phyloP scores from a whole-genome alignment of 1,284 basidiomycete genomes.

The Phaffia rhodozyma region DNA sequence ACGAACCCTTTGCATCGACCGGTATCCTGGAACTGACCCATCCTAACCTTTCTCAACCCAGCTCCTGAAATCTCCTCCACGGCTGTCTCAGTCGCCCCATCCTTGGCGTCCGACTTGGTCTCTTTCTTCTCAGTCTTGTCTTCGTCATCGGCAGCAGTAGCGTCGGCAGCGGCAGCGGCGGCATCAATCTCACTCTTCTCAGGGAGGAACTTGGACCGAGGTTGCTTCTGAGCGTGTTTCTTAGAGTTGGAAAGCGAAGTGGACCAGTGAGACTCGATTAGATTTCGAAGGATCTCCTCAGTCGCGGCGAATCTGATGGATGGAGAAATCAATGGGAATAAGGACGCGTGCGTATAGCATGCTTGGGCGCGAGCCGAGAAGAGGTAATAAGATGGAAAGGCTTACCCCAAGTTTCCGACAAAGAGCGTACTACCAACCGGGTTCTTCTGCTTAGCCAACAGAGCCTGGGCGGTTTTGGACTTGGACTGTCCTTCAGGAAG shows the following conservation, averaged over 20 bases:
- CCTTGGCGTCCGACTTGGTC: constrained; percentile 25
- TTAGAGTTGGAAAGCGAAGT: constrained; percentile 7
- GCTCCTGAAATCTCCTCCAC: constrained; percentile 20
- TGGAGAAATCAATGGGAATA: background rate
- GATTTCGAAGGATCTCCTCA: constrained; percentile 51
- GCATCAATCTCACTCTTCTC: constrained; percentile 6
- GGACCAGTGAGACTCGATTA: constrained; percentile 28
- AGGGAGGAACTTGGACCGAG: constrained; percentile 9
- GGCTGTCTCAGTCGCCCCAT: constrained; percentile 23
- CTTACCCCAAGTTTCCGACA: constrained; percentile 63
- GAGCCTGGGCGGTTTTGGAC: constrained; percentile 69
- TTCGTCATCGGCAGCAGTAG: background rate
- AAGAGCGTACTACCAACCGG: constrained; percentile 72
- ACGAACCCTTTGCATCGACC: constrained; percentile 87
- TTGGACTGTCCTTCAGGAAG: constrained; percentile 32
- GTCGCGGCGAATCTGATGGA: constrained; percentile 54
- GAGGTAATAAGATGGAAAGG: background rate
- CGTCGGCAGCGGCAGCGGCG: background rate
- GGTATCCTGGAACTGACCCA: constrained; percentile 92
- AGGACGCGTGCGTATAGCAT: background rate
- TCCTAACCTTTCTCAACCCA: constrained; percentile 77
- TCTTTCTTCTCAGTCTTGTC: constrained; percentile 24
- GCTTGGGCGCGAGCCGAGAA: background rate
- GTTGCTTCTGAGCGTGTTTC: constrained; percentile 7
- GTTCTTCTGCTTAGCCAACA: constrained; percentile 68